Conservation (phyloP, 2,329 filamentous ascomycete genomes). For the Paecilomyces sp. region DNA sequence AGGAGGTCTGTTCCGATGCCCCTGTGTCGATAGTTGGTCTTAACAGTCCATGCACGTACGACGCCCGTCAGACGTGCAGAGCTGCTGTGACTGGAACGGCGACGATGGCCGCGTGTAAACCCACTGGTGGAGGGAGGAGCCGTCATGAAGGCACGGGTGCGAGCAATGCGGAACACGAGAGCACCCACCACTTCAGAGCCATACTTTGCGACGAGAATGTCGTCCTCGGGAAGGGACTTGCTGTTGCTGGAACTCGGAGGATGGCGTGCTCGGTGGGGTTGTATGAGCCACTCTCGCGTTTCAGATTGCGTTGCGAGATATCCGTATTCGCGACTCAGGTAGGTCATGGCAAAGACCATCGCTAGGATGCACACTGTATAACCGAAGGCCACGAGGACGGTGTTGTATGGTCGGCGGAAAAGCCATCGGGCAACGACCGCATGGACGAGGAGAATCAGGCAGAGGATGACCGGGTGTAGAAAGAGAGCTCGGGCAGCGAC, state of each 20-base stretch:
- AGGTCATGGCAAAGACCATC: conserved; percentile 56
- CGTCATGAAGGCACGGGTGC: conserved; percentile 10
- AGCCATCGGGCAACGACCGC: conserved; percentile 36
- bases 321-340: conserved; percentile 57
- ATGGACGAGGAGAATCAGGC: conserved; percentile 29
- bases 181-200: conserved; percentile 66
- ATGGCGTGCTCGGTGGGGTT: not conserved
- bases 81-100: conserved; percentile 9
- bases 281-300: conserved; percentile 53
- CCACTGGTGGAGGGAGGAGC: conserved; percentile 11
- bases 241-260: conserved; percentile 10
- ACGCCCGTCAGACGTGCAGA: conserved; percentile 29
- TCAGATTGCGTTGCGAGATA: conserved; percentile 51
- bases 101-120: conserved; percentile 9
- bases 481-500: conserved; percentile 56
- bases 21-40: conserved; percentile 58
- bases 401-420: conserved; percentile 40
- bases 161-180: conserved; percentile 47
- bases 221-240: conserved; percentile 44
- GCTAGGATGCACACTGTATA: conserved; percentile 56
- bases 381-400: conserved; percentile 51
- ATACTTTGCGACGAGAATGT: conserved; percentile 61
- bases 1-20: conserved; percentile 68
- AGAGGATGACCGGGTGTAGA: conserved; percentile 49
- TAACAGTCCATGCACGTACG: conserved; percentile 74